Conservation (phyloP, 495 filamentous ascomycete genomes). For the Tetracladium marchalianum region DNA sequence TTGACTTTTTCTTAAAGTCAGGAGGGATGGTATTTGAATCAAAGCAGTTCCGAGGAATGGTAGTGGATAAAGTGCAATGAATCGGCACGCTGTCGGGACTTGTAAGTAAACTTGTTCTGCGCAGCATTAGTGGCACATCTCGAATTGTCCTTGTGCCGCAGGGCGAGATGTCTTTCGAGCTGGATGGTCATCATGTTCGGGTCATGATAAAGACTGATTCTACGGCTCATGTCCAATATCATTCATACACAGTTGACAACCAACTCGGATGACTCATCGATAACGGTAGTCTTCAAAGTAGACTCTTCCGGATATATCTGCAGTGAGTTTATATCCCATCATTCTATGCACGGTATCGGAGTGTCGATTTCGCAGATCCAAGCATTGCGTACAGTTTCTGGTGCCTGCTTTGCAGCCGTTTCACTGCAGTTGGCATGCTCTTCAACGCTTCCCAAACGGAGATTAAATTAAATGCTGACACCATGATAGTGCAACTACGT, state of each 20-base stretch:
- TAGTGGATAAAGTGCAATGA: slow-evolving; percentile 39
- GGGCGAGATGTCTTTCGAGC: slow-evolving; percentile 23
- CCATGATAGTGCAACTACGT: slow-evolving; percentile 36
- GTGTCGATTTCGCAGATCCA: too few species aligned
- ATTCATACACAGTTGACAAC: slow-evolving; percentile 36
- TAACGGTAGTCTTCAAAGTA: slow-evolving; percentile 43
- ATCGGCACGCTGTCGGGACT: slow-evolving; percentile 45
- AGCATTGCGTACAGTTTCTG: too few species aligned
- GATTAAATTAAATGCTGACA: slow-evolving; percentile 17
- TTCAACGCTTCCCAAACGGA: too few species aligned
- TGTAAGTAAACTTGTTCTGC: slow-evolving; percentile 40
- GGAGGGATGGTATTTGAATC: slow-evolving; percentile 29
- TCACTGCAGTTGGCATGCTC: too few species aligned
- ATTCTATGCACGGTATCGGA: too few species aligned
- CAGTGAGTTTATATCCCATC: slow-evolving; percentile 23
- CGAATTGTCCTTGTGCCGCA: slow-evolving; percentile 44
- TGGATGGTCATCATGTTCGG: slow-evolving; percentile 26
- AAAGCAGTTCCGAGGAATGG: slow-evolving; percentile 43
- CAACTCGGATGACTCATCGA: slow-evolving; percentile 38
- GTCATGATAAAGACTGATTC: slow-evolving; percentile 25
- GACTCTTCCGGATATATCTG: slow-evolving; percentile 42
- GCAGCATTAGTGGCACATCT: slow-evolving; percentile 6
- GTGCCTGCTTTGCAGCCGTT: too few species aligned
- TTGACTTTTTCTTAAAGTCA: slow-evolving; percentile 35
- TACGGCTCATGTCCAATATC: slow-evolving; percentile 18